Base-by-base conservation (phyloP, 768 basidiomycete species). In the Hysterangium stoloniferum region DNA sequence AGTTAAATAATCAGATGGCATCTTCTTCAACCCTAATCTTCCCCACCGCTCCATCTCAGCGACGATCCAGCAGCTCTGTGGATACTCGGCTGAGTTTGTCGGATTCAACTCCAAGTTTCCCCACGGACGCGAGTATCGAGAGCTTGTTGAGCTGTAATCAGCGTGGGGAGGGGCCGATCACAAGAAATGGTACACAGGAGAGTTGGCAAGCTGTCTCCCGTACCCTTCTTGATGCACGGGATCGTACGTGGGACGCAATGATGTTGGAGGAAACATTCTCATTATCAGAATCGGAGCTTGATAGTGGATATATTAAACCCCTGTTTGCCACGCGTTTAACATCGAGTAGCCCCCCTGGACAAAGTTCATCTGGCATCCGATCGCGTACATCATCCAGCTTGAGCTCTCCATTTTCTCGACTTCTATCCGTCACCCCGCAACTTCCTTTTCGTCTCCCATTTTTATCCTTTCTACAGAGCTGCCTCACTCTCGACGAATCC, bases 401-500 rank as follows among this genome's bases (percentile, higher is more conserved):
- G 4, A 17, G 28, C 22, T 45, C 44, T 22, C 44, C 29, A n/a
- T 32, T 33, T 35, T 28, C 56, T 32, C 44, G 29, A 57, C 57
- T 4, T 46, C 52, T 17, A 54, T 54, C 56, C 61, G 54, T 17
- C 54, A 55, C 1, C 58, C 64, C 63, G 1, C 64, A 68, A 37
- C 63, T 65, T 12, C 64, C 60, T 31, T 61, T 67, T 28, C 64
- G 61, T 29, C 57, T 71, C 13, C 69, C 70, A 8, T 54, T 73
- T 8, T 57, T 73, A 3, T 68, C 69, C 0, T 64, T 69, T 54
- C 61, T 71, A 46, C 43, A 66, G 6, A 62, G 63, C 7, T 46
- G 71, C n/a, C 59, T 72, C 32, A 56, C 62, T 22, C 49, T 70
- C 24, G 71, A 73, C 52, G 67, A 69, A 19, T 61, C 67, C 6